Evolutionary conservation across 192 early-diverging fungal genomes (phyloP).

Genomic region (Spizellomyces sp.): DNA sequence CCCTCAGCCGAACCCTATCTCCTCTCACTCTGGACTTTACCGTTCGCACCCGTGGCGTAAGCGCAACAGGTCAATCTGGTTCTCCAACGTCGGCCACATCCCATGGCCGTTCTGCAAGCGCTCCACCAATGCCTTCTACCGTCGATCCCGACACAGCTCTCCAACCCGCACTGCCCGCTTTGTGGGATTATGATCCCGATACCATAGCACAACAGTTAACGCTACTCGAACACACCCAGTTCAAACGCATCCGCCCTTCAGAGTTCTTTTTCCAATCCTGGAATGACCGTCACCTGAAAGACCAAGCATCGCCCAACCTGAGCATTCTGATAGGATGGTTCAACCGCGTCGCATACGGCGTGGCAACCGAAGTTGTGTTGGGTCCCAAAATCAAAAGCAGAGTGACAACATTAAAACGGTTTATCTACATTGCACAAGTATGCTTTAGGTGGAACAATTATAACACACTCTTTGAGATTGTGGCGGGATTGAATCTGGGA

Average conservation of each 20-base stretch:
- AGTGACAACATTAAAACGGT: slow-evolving; percentile 51
- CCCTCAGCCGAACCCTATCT: slow-evolving; percentile 9
- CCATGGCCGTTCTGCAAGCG: not conserved
- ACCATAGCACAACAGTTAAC: slow-evolving; percentile 75
- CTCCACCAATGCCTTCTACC: slow-evolving; percentile 2
- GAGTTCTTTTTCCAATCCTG: slow-evolving; percentile 60
- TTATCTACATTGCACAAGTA: slow-evolving; percentile 57
- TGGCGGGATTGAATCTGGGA: slow-evolving; percentile 73
- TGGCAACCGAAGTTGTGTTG: slow-evolving; percentile 52
- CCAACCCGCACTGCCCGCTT: not conserved
- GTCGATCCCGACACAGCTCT: not conserved
- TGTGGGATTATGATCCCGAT: slow-evolving; percentile 58
- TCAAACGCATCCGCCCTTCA: slow-evolving; percentile 61
- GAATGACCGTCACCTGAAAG: slow-evolving; percentile 33
- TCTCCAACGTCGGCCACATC: not conserved
- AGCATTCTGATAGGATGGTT: slow-evolving; percentile 44
- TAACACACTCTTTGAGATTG: slow-evolving; percentile 79
- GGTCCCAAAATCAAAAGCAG: slow-evolving; percentile 43
- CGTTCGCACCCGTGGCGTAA: not conserved
- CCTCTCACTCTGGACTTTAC: slow-evolving; percentile 18
- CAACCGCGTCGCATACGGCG: slow-evolving; percentile 52
- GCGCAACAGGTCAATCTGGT: not conserved
- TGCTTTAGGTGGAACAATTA: slow-evolving; percentile 60
- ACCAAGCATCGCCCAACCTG: slow-evolving; percentile 21
- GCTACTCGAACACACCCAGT: slow-evolving; percentile 72